Base-by-base conservation (phyloP, 2,329 filamentous ascomycete species). In the Rosellinia necatrix region DNA sequence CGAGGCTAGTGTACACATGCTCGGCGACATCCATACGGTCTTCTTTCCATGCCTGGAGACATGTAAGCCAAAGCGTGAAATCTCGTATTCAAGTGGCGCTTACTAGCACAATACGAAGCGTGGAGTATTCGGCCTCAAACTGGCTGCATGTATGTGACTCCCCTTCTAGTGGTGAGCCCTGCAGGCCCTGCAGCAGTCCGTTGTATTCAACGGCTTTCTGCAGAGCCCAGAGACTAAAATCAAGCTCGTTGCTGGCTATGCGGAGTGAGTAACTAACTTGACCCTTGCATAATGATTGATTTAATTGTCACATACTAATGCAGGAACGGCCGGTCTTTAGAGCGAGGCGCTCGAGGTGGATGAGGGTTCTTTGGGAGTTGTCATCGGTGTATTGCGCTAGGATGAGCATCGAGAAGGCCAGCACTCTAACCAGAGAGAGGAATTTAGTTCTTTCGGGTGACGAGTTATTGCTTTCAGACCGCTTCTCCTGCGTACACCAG, bases 11-110 rank as follows among this genome's bases (percentile, higher is more conserved):
- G 70, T 88, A 92, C 78, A 94, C 85, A 70, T 91, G 85, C 51
- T 96, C 90, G 24, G 90, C 90, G 43, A 92, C 81, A 54, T 93
- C 89, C 12, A 89, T 77, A 35, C 87, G 83, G 35, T 83, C 79
- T 67, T 92, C 86, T 64, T 86, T 85, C 86, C 88, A 96, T 25
- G 87, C 82, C 90, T 93, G 59, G 21, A 30, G 46, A 29, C 27
- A 37, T 35, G 32, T 58, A 25, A 62, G 27, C 17, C 46, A 48
- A 60, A 43, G 55, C 51, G 44, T 58, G 50, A 25, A 10, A 47
- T 15, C 19, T 44, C 27, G 50, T 30, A 60, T 56, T 51, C 30
- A 46, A 43, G 59, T 32, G 46, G 48, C 15, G 63, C 79, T 70
- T 73, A 91, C 91, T 71, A 94, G 70, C 27, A 81, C 79, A 32